Evolutionary conservation across 2,329 filamentous ascomycete genomes (phyloP), one percentile per base, ranked within the genome.

Genomic region (Cladophialophora exuberans): DNA sequence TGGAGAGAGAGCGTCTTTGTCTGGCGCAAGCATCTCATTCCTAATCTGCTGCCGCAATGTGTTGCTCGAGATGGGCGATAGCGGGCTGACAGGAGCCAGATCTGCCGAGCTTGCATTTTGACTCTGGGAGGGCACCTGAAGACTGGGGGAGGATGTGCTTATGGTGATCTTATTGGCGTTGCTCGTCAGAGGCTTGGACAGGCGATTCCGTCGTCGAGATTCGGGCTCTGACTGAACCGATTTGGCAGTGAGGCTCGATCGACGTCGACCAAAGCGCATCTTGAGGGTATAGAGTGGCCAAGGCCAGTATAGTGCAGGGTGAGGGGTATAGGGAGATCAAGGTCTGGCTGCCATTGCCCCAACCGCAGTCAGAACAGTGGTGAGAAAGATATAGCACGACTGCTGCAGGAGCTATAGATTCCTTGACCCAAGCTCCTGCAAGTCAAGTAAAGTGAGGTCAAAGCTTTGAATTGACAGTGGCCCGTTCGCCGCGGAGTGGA

Each of bases 171-270:
- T 63, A 44, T 53, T 62, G 17, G 60, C 60, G 2, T 57, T 60
- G 46, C 57, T 62, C 20, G 62, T 65, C 3, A 52, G 50, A 25
- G 62, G 62, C 45, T 65, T 65, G 3, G 62, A 65, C 26, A 65
- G 31, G n/a, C 61, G 62, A 22, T 63, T 60, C 41, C 61, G 51
- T n/a, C 59, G 55, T 36, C 56, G 59, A 39, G 55, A 20, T 28
- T 62, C 61, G n/a, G 50, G 35, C 39, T 58, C 54, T 18, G 42
- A 42, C 22, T 56, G 31, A 23, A 15, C 20, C 20, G 39, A n/a
- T 30, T 57, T 54, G 26, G 44, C 42, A 17, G 57, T 45, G 2
- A 50, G 26, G 30, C 25, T 46, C 9, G 58, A 54, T 42, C 58
- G 60, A n/a, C 58, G 42, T 22, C 43, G 52, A 38, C 44, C 52